Percentiles rank a stretch among this genome's conserved stretches.
Evolutionary conservation across 129 eudicot species (phyloP).

Genomic region (Flaveria trinervia): DNA sequence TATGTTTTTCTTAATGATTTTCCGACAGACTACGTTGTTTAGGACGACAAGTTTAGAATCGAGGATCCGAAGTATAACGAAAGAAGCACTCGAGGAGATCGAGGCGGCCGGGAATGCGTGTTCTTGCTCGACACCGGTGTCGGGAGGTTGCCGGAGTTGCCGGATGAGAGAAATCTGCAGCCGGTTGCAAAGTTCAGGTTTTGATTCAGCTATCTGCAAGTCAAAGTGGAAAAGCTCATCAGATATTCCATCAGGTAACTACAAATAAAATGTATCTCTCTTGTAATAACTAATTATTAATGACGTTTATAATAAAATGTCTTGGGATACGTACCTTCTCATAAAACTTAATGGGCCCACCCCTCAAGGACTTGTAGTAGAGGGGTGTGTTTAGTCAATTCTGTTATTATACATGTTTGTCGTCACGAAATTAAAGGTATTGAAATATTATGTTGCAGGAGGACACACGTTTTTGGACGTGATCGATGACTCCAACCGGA

Average conservation of each 20-base stretch:
- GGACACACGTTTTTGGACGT: slow-evolving; percentile 87
- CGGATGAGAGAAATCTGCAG: slow-evolving; percentile 53
- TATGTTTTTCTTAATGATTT: background rate
- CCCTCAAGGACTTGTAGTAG: no score
- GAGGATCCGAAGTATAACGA: slow-evolving; percentile 55
- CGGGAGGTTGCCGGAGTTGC: slow-evolving; percentile 67
- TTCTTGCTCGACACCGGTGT: slow-evolving; percentile 46
- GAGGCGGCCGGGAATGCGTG: slow-evolving; percentile 42
- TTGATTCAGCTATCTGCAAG: slow-evolving; percentile 71
- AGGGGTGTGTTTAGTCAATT: no score
- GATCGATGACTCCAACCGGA: slow-evolving; percentile 47
- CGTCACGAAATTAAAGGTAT: background rate
- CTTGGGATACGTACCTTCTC: no score
- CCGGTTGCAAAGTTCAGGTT: slow-evolving; percentile 62
- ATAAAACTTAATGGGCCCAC: no score
- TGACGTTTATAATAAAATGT: no score
- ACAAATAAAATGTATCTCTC: no score
- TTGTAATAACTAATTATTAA: no score
- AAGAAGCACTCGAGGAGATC: slow-evolving; percentile 57
- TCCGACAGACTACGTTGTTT: slow-evolving; percentile 52
- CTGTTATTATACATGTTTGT: background rate
- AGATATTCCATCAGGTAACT: slow-evolving; percentile 76
- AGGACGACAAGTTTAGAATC: slow-evolving; percentile 76
- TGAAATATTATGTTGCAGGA: slow-evolving; percentile 43
- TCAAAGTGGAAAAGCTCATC: slow-evolving; percentile 75